These are phyloP conservation scores for Trametes coccinea DNA, from an alignment of 768 basidiomycete genomes.

Conservation along the genomic window DNA sequence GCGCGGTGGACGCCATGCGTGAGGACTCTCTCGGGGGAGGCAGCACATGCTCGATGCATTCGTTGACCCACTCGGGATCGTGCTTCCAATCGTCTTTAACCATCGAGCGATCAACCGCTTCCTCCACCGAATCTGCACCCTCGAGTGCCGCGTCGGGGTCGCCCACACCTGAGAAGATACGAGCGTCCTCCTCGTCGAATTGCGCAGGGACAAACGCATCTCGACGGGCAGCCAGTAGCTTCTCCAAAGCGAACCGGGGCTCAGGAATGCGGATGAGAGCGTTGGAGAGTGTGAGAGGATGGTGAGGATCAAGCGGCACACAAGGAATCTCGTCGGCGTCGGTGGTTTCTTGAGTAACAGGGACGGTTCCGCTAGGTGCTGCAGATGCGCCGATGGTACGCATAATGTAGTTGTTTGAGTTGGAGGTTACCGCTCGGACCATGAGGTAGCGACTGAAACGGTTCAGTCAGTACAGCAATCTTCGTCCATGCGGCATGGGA, in stretches of 20 bases:
- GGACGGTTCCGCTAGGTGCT: no score
- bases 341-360: background rate
- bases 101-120: background rate
- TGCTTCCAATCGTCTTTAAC: slow-evolving; percentile 53
- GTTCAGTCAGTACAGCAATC: background rate
- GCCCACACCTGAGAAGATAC: slow-evolving; percentile 38
- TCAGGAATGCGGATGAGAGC: slow-evolving; percentile 52
- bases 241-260: slow-evolving; percentile 54
- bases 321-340: slow-evolving; percentile 34
- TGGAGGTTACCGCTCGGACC: slow-evolving; percentile 35
- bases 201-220: slow-evolving; percentile 44
- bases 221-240: slow-evolving; percentile 43
- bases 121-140: no score
- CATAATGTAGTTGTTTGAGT: no score
- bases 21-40: slow-evolving; percentile 63
- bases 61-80: slow-evolving; percentile 48
- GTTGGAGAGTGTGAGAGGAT: slow-evolving; percentile 41
- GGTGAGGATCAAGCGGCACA: slow-evolving; percentile 50
- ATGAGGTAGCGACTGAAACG: slow-evolving; percentile 58
- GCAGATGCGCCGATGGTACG: slow-evolving; percentile 16
- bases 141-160: background rate
- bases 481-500: background rate
- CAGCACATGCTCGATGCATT: slow-evolving; percentile 47
- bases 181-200: slow-evolving; percentile 51
- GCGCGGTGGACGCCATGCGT: slow-evolving; percentile 52